A percentile compares a stretch with the other conserved stretches of the same genome.
phyloP scores from a whole-genome alignment of 2,329 filamentous ascomycete genomes.

The Cercospora janseana region DNA sequence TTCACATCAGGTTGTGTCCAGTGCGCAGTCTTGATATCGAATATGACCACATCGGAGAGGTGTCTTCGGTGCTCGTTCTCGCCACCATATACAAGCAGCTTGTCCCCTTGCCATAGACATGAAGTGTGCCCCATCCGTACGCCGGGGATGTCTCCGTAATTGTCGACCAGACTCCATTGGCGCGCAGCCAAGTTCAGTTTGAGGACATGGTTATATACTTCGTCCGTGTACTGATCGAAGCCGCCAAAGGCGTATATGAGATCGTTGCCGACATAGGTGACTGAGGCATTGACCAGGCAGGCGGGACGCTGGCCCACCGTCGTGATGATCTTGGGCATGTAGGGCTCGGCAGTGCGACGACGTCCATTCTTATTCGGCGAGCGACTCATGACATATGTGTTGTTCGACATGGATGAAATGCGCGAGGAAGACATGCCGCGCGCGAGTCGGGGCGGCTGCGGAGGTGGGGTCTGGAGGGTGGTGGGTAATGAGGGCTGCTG shows the following conservation, averaged over 20 bases:
- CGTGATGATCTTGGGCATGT: constrained; percentile 75
- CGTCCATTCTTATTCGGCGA: constrained; percentile 68
- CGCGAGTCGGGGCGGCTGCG: not conserved
- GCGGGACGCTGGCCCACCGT: constrained; percentile 68
- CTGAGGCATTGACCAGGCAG: constrained; percentile 94
- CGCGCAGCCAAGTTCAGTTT: constrained; percentile 81
- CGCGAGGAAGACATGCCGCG: constrained; percentile 33
- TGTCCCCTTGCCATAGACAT: constrained; percentile 87
- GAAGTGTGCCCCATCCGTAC: constrained; percentile 99
- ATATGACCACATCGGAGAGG: constrained; percentile 91
- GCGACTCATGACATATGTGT: constrained; percentile 88
- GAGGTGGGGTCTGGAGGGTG: not conserved
- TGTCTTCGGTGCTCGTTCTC: constrained; percentile 98
- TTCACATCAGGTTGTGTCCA: constrained; percentile 91
- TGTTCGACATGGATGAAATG: constrained; percentile 49
- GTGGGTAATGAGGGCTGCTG: not conserved
- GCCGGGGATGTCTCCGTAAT: constrained; percentile 96
- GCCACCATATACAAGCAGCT: constrained; percentile 94
- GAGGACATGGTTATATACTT: constrained; percentile 97
- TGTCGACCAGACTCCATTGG: constrained; percentile 94
- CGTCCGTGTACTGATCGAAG: constrained; percentile 97
- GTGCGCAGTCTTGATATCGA: constrained; percentile 88
- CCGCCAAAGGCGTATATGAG: constrained; percentile 97
- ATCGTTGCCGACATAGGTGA: constrained; percentile 89
- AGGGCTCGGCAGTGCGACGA: constrained; percentile 63